These are phyloP conservation scores for Coemansia pectinata DNA, from an alignment of 192 early-diverging fungal genomes.

Conservation along the genomic window DNA sequence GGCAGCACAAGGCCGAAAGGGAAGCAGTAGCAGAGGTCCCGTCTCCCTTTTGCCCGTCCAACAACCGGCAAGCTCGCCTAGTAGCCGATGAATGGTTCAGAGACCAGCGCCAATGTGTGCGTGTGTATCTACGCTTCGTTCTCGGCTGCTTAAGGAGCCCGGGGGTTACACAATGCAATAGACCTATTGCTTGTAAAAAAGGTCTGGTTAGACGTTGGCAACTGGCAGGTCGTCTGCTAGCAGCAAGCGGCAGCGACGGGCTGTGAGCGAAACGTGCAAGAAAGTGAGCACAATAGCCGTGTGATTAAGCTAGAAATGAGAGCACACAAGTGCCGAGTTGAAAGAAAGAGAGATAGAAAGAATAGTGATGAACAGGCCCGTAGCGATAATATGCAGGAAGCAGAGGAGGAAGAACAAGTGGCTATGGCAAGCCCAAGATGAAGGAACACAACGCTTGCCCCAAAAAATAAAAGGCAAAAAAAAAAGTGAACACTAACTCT, in stretches of 20 bases:
- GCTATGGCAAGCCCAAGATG: not conserved
- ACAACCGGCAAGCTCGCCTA: not conserved
- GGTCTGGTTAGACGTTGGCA: not conserved
- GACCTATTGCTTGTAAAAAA: not conserved
- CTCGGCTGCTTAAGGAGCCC: not conserved
- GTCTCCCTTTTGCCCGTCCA: not conserved
- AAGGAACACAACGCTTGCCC: constrained; percentile 9
- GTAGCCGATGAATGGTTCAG: not conserved
- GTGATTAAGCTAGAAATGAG: not conserved
- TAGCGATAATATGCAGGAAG: constrained; percentile 4
- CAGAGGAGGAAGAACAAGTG: not conserved
- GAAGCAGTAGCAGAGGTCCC: not conserved
- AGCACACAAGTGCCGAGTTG: not conserved
- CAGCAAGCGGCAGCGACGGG: not conserved
- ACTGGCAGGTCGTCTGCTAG: not conserved
- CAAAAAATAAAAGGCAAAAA: not conserved
- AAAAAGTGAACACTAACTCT: constrained; percentile 23
- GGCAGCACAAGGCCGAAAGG: not conserved
- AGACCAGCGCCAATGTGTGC: not conserved
- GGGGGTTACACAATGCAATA: not conserved
- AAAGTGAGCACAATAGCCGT: not conserved
- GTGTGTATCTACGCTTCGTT: not conserved
- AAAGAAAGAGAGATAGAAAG: not conserved
- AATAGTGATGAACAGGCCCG: not conserved
- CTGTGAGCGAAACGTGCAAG: not conserved